phyloP scores from a whole-genome alignment of 208 protist species.

The Herpetomonas tarakana region DNA sequence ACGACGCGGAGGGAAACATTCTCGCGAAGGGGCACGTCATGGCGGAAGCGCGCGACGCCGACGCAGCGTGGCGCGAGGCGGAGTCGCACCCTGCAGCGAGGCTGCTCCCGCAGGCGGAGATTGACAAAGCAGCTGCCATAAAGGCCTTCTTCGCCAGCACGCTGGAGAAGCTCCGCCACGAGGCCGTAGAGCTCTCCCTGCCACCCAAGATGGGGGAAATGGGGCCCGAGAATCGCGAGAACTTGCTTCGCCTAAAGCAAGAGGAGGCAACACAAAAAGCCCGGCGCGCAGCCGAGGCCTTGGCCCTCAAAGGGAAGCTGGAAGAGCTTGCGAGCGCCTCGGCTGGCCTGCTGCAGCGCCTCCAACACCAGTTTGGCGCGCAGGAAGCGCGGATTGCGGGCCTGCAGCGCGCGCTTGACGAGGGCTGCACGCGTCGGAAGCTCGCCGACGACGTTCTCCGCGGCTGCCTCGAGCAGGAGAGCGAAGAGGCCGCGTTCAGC shows the following conservation, averaged over 20 bases:
- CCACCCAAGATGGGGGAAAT: background rate
- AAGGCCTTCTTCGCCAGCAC: constrained; percentile 13
- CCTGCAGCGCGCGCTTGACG: constrained; percentile 48
- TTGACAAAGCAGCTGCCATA: constrained; percentile 8
- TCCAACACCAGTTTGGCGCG: constrained; percentile 23
- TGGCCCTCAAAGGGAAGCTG: constrained; percentile 5
- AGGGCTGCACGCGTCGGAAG: constrained; percentile 48
- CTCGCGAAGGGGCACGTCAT: constrained; percentile 2
- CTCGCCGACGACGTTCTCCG: constrained; percentile 59
- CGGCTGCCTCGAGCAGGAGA: constrained; percentile 29
- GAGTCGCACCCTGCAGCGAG: constrained; percentile 1
- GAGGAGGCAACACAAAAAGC: constrained; percentile 1
- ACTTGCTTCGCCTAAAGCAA: background rate
- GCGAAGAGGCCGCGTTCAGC: constrained; percentile 29
- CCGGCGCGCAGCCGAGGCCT: background rate
- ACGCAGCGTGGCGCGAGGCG: constrained; percentile 12
- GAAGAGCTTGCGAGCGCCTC: constrained; percentile 24
- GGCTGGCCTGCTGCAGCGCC: constrained; percentile 31
- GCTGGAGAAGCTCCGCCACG: constrained; percentile 15
- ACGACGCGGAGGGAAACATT: background rate
- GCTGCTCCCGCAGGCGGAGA: constrained; percentile 4
- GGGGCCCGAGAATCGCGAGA: background rate
- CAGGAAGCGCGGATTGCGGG: constrained; percentile 28
- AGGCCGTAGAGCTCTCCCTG: background rate
- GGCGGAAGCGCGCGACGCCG: constrained; percentile 15